These are phyloP conservation scores for Fusarium sp. DNA, from an alignment of 2,329 filamentous ascomycete species.

Conservation along the genomic window DNA sequence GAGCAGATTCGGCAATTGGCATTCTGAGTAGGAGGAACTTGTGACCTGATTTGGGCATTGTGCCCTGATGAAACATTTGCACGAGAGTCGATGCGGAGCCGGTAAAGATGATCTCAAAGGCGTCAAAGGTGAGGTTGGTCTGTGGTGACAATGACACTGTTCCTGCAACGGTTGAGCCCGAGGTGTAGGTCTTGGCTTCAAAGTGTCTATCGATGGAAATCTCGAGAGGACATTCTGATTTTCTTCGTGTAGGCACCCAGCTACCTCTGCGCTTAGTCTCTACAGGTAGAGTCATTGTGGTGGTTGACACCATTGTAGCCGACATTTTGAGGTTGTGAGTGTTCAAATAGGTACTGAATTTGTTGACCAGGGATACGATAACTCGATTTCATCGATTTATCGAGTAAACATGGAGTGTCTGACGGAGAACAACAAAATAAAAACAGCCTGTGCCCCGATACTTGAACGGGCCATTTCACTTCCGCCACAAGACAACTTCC, in stretches of 20 bases:
- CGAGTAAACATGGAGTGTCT: neutral
- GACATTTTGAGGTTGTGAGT: constrained; percentile 10
- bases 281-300: neutral
- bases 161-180: constrained; percentile 36
- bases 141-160: constrained; percentile 14
- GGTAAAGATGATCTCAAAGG: constrained; percentile 26
- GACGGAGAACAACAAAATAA: neutral
- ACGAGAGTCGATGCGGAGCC: constrained; percentile 20
- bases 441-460: constrained; percentile 9
- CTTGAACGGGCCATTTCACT: constrained; percentile 33
- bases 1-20: constrained; percentile 21
- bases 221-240: constrained; percentile 28
- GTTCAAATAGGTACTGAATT: neutral
- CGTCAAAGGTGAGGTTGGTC: constrained; percentile 27
- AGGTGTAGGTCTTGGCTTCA: constrained; percentile 41
- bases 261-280: constrained; percentile 31
- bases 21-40: constrained; percentile 38
- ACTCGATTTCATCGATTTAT: neutral
- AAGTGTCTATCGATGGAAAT: constrained; percentile 40
- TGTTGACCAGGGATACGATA: too few relatives aligned
- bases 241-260: constrained; percentile 26
- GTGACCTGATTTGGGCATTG: constrained; percentile 28
- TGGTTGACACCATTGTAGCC: constrained; percentile 19
- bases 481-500: constrained; percentile 29
- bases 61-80: constrained; percentile 34